These are phyloP conservation scores for Phytophthora fragariae DNA, from an alignment of 352 stramenopile species.

Conservation along the genomic window DNA sequence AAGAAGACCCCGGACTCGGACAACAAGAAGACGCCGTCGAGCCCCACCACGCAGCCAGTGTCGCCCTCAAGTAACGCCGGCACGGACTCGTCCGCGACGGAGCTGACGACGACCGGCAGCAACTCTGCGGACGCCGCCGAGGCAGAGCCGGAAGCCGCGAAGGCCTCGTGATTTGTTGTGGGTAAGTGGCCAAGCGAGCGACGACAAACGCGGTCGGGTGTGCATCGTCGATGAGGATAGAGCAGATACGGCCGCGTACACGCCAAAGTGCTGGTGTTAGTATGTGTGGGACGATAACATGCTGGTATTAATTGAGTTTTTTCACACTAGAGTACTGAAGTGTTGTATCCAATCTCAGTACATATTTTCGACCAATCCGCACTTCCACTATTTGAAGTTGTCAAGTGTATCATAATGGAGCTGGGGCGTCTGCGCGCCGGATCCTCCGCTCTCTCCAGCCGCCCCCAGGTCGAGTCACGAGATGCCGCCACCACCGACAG, in stretches of 20 bases:
- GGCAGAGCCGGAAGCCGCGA: constrained; percentile 17
- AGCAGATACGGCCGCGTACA: constrained; percentile 35
- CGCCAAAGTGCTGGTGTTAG: constrained; percentile 16
- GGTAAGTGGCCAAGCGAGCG: constrained; percentile 20
- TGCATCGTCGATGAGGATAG: constrained; percentile 17
- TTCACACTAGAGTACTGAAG: background rate
- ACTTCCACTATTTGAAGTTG: constrained; percentile 27
- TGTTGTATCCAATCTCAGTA: background rate
- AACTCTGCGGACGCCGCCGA: constrained; percentile 23
- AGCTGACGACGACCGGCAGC: constrained; percentile 31
- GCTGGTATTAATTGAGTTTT: constrained; percentile 34
- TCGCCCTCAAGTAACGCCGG: constrained; percentile 38
- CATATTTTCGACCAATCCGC: constrained; percentile 18
- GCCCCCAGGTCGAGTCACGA: constrained; percentile 2
- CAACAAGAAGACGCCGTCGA: constrained; percentile 26
- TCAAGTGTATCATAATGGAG: constrained; percentile 10
- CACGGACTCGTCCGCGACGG: constrained; percentile 28
- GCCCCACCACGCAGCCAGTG: constrained; percentile 29
- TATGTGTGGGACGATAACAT: constrained; percentile 38
- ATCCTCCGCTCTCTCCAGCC: background rate
- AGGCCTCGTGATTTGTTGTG: constrained; percentile 38
- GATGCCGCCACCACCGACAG: background rate
- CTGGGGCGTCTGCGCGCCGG: background rate
- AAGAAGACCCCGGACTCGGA: constrained; percentile 10
- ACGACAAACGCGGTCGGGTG: constrained; percentile 25